Conservation (phyloP, 192 early-diverging fungal genomes). For the Coemansia sp. region DNA sequence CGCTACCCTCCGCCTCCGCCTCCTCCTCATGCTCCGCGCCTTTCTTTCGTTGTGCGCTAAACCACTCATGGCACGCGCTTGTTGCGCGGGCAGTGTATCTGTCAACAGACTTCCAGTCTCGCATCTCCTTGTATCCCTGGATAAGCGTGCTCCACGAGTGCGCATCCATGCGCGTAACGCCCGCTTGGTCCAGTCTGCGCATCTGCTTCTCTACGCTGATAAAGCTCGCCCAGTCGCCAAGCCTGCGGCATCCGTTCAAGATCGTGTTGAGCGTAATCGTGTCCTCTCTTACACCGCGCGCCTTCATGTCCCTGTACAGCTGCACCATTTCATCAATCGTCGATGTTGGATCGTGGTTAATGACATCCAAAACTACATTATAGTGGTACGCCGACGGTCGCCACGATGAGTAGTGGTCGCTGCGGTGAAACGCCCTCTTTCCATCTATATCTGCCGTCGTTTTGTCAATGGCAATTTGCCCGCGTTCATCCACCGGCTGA, state of each 20-base stretch:
- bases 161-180: conserved; percentile 44
- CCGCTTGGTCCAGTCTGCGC: conserved; percentile 33
- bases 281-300: conserved; percentile 36
- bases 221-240: conserved; percentile 33
- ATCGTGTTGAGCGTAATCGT: conserved; percentile 48
- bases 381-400: conserved; percentile 32
- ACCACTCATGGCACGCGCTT: conserved; percentile 26
- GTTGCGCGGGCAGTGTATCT: conserved; percentile 20
- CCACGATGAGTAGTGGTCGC: conserved; percentile 20
- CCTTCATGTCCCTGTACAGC: conserved; percentile 34
- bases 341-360: conserved; percentile 29
- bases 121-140: conserved; percentile 32
- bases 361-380: conserved; percentile 42
- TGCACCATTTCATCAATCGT: conserved; percentile 21
- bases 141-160: conserved; percentile 46
- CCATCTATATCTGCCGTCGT: not conserved
- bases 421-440: not conserved
- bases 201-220: conserved; percentile 32
- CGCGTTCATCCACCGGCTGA: conserved; percentile 2
- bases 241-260: conserved; percentile 42
- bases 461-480: not conserved
- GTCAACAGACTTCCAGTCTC: conserved; percentile 42
- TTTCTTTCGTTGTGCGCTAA: conserved; percentile 4
- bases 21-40: not conserved
- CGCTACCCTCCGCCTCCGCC: not conserved